Evolutionary conservation across 139 green algal genomes (phyloP).

Genomic region (Chlorella sp.): DNA sequence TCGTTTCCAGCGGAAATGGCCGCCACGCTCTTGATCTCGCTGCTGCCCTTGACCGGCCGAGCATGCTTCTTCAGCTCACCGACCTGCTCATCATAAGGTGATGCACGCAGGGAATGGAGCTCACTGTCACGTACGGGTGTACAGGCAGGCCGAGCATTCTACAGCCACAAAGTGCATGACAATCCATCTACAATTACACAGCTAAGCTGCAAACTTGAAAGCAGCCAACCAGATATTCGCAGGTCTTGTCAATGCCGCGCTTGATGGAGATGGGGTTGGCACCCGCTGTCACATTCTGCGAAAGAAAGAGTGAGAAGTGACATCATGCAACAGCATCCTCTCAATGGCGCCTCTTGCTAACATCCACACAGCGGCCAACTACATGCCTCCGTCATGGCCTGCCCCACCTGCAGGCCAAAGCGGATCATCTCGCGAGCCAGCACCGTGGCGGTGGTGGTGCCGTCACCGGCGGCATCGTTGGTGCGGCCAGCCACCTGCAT

Average conservation of each 20-base stretch:
- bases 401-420: slow-evolving; percentile 86
- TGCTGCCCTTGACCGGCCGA: slow-evolving; percentile 85
- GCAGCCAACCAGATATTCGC: slow-evolving; percentile 76
- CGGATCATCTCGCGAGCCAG: slow-evolving; percentile 97
- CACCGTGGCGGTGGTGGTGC: slow-evolving; percentile 97
- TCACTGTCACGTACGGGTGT: no score
- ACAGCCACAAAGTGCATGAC: no score
- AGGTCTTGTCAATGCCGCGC: slow-evolving; percentile 97
- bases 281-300: slow-evolving; percentile 87
- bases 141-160: no score
- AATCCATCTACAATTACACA: neutral
- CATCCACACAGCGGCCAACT: no score
- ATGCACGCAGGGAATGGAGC: no score
- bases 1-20: slow-evolving; percentile 90
- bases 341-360: no score
- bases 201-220: neutral
- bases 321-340: neutral
- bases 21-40: slow-evolving; percentile 93
- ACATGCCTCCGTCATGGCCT: no score
- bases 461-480: slow-evolving; percentile 97
- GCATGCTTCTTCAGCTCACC: slow-evolving; percentile 86
- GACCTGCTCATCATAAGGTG: no score
- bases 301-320: neutral
- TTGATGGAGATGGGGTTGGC: slow-evolving; percentile 97
- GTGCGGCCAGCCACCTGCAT: slow-evolving; percentile 89